These are phyloP conservation scores for Fusarium multiceps DNA, from an alignment of 2,329 filamentous ascomycete species.

Conservation along the genomic window DNA sequence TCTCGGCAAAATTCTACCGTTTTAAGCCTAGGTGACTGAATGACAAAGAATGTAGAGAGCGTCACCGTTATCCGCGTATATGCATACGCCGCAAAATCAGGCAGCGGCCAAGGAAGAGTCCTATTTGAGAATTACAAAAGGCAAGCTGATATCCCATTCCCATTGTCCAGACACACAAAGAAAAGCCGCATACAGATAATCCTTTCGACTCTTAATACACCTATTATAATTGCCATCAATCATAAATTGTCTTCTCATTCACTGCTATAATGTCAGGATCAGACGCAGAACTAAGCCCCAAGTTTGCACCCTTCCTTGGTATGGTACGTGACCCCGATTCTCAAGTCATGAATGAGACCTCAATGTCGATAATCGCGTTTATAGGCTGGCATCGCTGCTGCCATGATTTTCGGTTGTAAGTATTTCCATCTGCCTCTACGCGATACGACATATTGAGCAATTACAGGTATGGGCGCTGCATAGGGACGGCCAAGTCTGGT, in stretches of 20 bases:
- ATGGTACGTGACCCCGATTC: slow-evolving; percentile 75
- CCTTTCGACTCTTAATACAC: background rate
- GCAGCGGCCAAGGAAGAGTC: background rate
- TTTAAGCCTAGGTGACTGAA: background rate
- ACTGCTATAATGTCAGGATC: background rate
- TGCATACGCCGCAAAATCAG: background rate
- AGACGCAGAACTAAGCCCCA: slow-evolving; percentile 72
- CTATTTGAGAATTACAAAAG: background rate
- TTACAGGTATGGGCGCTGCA: slow-evolving; percentile 74
- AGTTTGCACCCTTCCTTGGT: slow-evolving; percentile 88
- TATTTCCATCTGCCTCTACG: slow-evolving; percentile 20
- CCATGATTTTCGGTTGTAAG: slow-evolving; percentile 88
- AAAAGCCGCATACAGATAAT: background rate
- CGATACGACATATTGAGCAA: slow-evolving; percentile 37
- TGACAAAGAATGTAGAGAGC: too few relatives aligned
- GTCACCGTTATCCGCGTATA: background rate
- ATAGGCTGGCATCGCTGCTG: slow-evolving; percentile 80
- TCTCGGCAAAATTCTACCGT: background rate
- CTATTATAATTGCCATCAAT: background rate
- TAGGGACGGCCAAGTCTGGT: slow-evolving; percentile 90
- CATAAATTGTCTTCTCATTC: background rate
- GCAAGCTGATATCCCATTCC: background rate
- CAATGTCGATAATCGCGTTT: too few relatives aligned
- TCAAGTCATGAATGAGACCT: too few relatives aligned
- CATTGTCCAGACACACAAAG: too few relatives aligned